These are phyloP conservation scores for Plenodomus lindquistii DNA, from an alignment of 2,329 filamentous ascomycete species.

Conservation along the genomic window DNA sequence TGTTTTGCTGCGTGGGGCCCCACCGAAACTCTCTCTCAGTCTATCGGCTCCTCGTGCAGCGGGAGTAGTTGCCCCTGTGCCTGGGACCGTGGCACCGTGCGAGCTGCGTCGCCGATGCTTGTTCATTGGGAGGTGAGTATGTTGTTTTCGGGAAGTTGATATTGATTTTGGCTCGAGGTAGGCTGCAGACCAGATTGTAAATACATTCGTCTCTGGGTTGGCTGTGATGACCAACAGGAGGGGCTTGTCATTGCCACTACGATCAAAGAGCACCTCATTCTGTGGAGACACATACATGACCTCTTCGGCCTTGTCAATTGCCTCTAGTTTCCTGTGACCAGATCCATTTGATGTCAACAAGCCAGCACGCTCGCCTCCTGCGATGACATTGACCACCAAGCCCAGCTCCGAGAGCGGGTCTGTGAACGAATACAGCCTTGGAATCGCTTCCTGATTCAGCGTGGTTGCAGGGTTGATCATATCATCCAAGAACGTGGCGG, in stretches of 20 bases:
- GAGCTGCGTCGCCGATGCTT: constrained; percentile 67
- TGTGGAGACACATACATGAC: constrained; percentile 78
- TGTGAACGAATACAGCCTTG: constrained; percentile 78
- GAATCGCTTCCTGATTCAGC: constrained; percentile 58
- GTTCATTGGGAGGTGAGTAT: constrained; percentile 42
- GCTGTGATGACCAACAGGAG: constrained; percentile 79
- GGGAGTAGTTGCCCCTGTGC: constrained; percentile 77
- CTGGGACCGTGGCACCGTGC: constrained; percentile 58
- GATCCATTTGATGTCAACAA: constrained; percentile 36
- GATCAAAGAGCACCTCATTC: constrained; percentile 57
- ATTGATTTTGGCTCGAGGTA: constrained; percentile 72
- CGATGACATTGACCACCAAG: constrained; percentile 64
- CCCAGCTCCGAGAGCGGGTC: constrained; percentile 87
- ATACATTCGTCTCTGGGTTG: constrained; percentile 74
- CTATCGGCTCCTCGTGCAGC: constrained; percentile 63
- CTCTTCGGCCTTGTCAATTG: constrained; percentile 77
- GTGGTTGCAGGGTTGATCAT: constrained; percentile 29
- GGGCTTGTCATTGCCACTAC: constrained; percentile 48
- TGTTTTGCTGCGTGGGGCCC: constrained; percentile 50
- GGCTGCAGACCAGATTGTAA: constrained; percentile 82
- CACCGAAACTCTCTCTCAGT: constrained; percentile 77
- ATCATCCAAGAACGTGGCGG: constrained; percentile 37
- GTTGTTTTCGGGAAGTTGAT: constrained; percentile 47
- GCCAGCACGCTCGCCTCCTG: constrained; percentile 31
- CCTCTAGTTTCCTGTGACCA: constrained; percentile 50